Evolutionary conservation across 805 yeast species (phyloP), one percentile per base, ranked within the genome.

Genomic region (Metahyphopichia silvanorum): DNA sequence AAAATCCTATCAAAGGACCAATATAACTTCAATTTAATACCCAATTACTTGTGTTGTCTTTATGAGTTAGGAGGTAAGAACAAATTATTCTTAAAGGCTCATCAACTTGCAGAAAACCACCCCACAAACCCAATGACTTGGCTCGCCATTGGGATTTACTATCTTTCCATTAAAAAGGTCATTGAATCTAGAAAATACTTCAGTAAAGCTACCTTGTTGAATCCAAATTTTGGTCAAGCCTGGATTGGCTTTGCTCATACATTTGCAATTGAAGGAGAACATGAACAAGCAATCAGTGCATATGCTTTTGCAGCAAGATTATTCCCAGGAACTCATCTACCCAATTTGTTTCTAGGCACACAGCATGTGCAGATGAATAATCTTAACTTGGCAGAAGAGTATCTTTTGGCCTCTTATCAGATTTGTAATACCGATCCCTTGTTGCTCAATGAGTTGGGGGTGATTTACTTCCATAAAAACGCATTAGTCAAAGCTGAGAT

Each of bases 171-270:
- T 4, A 73, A 72, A 38, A 82, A 82, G 52, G 68, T 85, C 9
- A 56, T 79, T 5, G 97, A 89, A 43, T 96, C 98, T 0, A 69
- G 98, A 38, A 75, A 83, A 42, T 87, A 76, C 51, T 93, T 88
- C 59, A 82, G 93, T 25, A 88, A 86, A 53, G 89, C 97, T 0
- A 86, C 97, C 1, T 69, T 88, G 44, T 58, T 89, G 39, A 83
- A 87, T 48, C 94, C 98, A 3, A 85, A 81, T 44, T 88, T 86
- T 62, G 94, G 93, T 0, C 91, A 86, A 32, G 95, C 98, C 1
- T 93, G 98, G 98, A 79, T 93, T 21, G 98, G 97, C 2, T 93
- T 93, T 63, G 98, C 98, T 1, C 98, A 91, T 51, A 89, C 98
- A 0, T 93, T 89, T 73, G 96, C 96, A 0, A 82, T 86, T 3